Percentiles rank a stretch among this genome's conserved stretches.
These are phyloP conservation scores for Pontederia paniculata DNA, from an alignment of 176 grass and related monocot genomes.

Conservation along the genomic window DNA sequence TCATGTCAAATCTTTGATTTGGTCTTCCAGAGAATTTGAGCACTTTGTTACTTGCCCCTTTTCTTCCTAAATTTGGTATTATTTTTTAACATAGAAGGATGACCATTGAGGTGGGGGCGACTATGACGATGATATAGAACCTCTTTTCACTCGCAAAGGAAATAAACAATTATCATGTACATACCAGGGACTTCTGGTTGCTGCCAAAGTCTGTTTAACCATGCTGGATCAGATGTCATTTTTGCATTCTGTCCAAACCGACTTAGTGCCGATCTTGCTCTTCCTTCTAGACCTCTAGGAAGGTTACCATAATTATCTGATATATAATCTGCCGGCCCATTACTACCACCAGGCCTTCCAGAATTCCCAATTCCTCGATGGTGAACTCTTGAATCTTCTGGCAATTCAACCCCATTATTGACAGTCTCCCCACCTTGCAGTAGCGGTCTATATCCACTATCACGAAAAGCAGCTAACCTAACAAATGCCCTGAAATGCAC, in stretches of 20 bases:
- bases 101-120: too few species aligned
- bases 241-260: slow-evolving; percentile 84
- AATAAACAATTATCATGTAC: too few species aligned
- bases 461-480: slow-evolving; percentile 76
- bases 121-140: too few species aligned
- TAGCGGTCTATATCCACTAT: slow-evolving; percentile 88
- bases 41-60: too few species aligned
- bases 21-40: too few species aligned
- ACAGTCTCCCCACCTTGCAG: slow-evolving; percentile 81
- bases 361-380: slow-evolving; percentile 26
- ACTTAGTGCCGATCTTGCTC: slow-evolving; percentile 77
- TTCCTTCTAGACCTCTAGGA: slow-evolving; percentile 67
- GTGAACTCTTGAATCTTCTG: slow-evolving; percentile 27
- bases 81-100: too few species aligned
- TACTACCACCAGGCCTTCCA: slow-evolving; percentile 20
- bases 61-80: too few species aligned
- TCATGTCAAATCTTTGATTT: too few species aligned
- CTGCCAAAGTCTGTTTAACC: slow-evolving; percentile 30
- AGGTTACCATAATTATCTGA: slow-evolving; percentile 30
- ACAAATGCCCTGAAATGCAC: slow-evolving; percentile 45
- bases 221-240: slow-evolving; percentile 39
- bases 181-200: slow-evolving; percentile 32
- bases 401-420: slow-evolving; percentile 36
- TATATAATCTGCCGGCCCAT: slow-evolving; percentile 22
- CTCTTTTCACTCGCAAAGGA: too few species aligned